phyloP scores from a whole-genome alignment of 1,139 yeast genomes.

The Yamadazyma diospyri region DNA sequence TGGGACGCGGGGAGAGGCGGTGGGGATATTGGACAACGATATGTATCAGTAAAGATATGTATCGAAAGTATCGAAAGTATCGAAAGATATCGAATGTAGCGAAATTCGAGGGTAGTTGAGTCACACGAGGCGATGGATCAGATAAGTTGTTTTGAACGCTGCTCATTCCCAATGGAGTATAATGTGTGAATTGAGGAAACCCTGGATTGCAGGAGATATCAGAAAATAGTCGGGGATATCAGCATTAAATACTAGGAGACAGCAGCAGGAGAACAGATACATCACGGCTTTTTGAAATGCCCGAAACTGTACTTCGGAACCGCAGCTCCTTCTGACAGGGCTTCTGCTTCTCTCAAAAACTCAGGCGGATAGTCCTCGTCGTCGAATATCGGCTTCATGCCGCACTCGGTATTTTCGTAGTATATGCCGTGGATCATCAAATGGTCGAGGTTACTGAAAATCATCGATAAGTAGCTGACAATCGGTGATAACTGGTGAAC shows the following conservation, averaged over 20 bases:
- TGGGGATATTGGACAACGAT: too few species aligned
- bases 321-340: conserved; percentile 11
- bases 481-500: conserved; percentile 36
- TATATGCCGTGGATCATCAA: conserved; percentile 39
- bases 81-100: not conserved
- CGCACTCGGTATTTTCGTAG: conserved; percentile 19
- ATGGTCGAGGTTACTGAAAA: conserved; percentile 25
- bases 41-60: too few species aligned
- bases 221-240: too few species aligned
- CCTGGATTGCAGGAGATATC: too few species aligned
- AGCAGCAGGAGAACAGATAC: too few species aligned
- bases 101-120: too few species aligned
- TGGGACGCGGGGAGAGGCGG: too few species aligned
- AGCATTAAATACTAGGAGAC: too few species aligned
- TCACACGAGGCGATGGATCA: too few species aligned
- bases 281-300: conserved; percentile 17
- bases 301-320: conserved; percentile 21
- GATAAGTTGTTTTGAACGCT: too few species aligned
- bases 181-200: too few species aligned
- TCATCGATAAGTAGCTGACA: conserved; percentile 22
- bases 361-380: conserved; percentile 24
- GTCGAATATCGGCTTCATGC: conserved; percentile 29
- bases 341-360: conserved; percentile 10
- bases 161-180: too few species aligned
- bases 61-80: not conserved